Percentiles rank a stretch among this genome's conserved stretches.
These are phyloP conservation scores for Lizanozyma gosingica DNA, from an alignment of 1,139 yeast genomes.

Conservation along the genomic window DNA sequence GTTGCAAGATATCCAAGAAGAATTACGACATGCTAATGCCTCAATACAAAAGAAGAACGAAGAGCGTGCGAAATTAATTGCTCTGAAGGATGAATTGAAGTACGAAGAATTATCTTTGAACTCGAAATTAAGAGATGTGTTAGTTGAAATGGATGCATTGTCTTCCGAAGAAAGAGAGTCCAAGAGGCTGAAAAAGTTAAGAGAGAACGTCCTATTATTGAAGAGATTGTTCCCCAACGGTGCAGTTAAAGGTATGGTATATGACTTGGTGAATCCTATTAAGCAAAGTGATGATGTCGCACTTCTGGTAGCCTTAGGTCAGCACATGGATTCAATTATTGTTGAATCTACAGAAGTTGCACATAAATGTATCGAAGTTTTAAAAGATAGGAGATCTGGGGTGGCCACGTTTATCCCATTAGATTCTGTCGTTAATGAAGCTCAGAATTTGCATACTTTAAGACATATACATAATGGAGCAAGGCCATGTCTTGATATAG, in stretches of 20 bases:
- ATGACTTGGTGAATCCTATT: slow-evolving; percentile 73
- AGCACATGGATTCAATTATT: slow-evolving; percentile 70
- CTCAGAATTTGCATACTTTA: slow-evolving; percentile 45
- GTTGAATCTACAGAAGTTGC: slow-evolving; percentile 76
- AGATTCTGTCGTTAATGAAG: slow-evolving; percentile 55
- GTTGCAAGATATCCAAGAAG: slow-evolving; percentile 25
- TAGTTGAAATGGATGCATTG: slow-evolving; percentile 58
- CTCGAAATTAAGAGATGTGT: slow-evolving; percentile 54
- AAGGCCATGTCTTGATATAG: slow-evolving; percentile 63
- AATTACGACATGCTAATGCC: slow-evolving; percentile 15
- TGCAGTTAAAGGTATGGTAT: slow-evolving; percentile 72
- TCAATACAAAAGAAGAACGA: slow-evolving; percentile 29
- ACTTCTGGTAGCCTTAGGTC: slow-evolving; percentile 71
- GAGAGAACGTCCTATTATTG: slow-evolving; percentile 64
- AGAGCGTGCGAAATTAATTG: slow-evolving; percentile 31
- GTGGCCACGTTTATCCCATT: slow-evolving; percentile 83
- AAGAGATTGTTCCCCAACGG: slow-evolving; percentile 58
- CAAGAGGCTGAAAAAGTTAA: slow-evolving; percentile 52
- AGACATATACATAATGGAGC: slow-evolving; percentile 50
- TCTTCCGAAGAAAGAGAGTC: slow-evolving; percentile 73
- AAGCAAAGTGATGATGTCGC: slow-evolving; percentile 72
- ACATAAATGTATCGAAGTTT: slow-evolving; percentile 68
- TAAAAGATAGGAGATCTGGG: slow-evolving; percentile 83
- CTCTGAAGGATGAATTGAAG: slow-evolving; percentile 36
- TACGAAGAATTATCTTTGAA: slow-evolving; percentile 49